A percentile compares a stretch with the other conserved stretches of the same genome.
Conservation (phyloP, 257 asterid species). For the Scutellaria galericulata region DNA sequence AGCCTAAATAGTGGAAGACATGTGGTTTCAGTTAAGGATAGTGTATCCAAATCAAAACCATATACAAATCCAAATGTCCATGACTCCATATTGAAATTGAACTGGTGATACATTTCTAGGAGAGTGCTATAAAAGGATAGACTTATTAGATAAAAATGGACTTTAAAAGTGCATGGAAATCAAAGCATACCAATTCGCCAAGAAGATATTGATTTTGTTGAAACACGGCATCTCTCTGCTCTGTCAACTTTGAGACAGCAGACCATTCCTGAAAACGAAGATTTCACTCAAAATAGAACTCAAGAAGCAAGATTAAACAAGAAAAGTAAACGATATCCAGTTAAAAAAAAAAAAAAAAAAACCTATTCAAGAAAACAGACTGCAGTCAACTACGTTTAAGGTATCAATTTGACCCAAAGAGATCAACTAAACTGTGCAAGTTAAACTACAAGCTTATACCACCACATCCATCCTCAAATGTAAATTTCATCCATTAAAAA, state of each 20-base stretch:
- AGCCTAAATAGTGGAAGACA: neutral
- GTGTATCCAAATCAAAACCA: slow-evolving; percentile 16
- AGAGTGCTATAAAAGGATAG: neutral
- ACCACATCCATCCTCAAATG: neutral
- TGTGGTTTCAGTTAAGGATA: neutral
- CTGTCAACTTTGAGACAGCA: slow-evolving; percentile 59
- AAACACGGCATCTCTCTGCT: slow-evolving; percentile 65
- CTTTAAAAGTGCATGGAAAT: slow-evolving; percentile 21
- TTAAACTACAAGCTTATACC: neutral
- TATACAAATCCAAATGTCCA: slow-evolving; percentile 8
- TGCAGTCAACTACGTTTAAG: neutral
- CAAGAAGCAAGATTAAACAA: slow-evolving; percentile 4
- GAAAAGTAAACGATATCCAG: neutral
- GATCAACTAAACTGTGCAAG: neutral
- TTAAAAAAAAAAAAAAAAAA: neutral
- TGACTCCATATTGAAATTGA: neutral
- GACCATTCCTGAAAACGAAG: slow-evolving; percentile 53
- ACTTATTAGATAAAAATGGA: slow-evolving; percentile 3
- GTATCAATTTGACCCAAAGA: neutral
- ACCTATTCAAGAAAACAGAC: neutral
- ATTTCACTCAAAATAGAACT: slow-evolving; percentile 23
- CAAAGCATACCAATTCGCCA: slow-evolving; percentile 67
- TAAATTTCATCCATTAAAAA: slow-evolving; percentile 16
- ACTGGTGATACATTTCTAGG: neutral
- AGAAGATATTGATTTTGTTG: slow-evolving; percentile 65